A percentile compares a stretch with the other conserved stretches of the same genome.
These are phyloP conservation scores for Byssochlamys sp. DNA, from an alignment of 2,329 filamentous ascomycete genomes.

Conservation along the genomic window DNA sequence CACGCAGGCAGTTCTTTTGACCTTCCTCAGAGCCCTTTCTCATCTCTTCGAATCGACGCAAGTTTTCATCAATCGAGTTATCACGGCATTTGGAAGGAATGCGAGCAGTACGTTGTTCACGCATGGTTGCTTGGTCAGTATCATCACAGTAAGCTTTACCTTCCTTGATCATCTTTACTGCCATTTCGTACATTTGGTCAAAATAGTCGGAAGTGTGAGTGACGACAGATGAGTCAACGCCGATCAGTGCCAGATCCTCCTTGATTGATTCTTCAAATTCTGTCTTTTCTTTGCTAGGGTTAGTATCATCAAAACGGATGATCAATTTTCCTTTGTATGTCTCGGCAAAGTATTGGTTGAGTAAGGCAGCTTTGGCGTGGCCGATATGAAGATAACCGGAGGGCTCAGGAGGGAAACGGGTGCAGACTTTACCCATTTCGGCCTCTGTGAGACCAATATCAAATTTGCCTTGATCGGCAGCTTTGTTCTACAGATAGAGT, in stretches of 20 bases:
- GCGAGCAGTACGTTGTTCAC: conserved; percentile 71
- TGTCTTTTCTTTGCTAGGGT: conserved; percentile 92
- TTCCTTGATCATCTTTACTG: conserved; percentile 74
- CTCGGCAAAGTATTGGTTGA: conserved; percentile 94
- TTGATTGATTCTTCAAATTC: conserved; percentile 92
- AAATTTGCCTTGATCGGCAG: too few relatives aligned
- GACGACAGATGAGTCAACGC: conserved; percentile 75
- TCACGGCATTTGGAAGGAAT: conserved; percentile 74
- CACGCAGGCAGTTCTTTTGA: conserved; percentile 77
- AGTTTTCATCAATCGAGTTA: conserved; percentile 67
- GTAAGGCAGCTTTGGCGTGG: conserved; percentile 82
- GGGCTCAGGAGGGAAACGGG: conserved; percentile 96
- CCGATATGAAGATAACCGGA: conserved; percentile 93
- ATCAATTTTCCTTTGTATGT: conserved; percentile 85
- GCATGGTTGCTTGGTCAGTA: conserved; percentile 81
- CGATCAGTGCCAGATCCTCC: conserved; percentile 82
- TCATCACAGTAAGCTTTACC: conserved; percentile 91
- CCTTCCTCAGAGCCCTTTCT: conserved; percentile 73
- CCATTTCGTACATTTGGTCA: conserved; percentile 77
- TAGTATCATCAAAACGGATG: conserved; percentile 92
- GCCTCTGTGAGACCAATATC: too few relatives aligned
- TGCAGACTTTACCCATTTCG: too few relatives aligned
- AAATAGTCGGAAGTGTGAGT: conserved; percentile 98
- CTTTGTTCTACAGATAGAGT: too few relatives aligned
- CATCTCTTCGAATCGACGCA: conserved; percentile 87